These are phyloP conservation scores for Pseudogymnoascus sp. DNA, from an alignment of 2,329 filamentous ascomycete genomes.

Conservation along the genomic window DNA sequence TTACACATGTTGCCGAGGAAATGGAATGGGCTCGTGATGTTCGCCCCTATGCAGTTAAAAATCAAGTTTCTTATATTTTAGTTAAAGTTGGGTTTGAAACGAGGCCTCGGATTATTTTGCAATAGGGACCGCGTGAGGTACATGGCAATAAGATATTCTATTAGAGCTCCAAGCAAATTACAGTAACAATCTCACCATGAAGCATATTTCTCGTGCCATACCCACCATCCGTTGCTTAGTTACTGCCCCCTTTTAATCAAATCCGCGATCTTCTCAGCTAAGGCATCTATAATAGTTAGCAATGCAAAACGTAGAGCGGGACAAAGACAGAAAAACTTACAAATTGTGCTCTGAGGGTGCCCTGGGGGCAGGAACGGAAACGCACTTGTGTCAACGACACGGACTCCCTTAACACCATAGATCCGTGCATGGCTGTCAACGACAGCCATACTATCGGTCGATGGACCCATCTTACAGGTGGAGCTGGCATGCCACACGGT, in stretches of 20 bases:
- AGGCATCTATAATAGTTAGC: constrained; percentile 24
- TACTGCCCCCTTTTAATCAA: constrained; percentile 14
- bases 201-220: too few relatives aligned
- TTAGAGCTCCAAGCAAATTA: too few relatives aligned
- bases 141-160: too few relatives aligned
- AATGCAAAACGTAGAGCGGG: not conserved
- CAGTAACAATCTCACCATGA: too few relatives aligned
- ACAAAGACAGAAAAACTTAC: constrained; percentile 19
- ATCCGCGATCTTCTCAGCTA: constrained; percentile 35
- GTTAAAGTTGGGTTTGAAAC: too few relatives aligned
- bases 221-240: not conserved
- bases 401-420: constrained; percentile 58
- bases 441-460: constrained; percentile 44
- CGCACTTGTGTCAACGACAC: constrained; percentile 74
- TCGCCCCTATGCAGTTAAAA: too few relatives aligned
- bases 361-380: constrained; percentile 59
- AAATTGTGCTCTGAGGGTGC: constrained; percentile 33
- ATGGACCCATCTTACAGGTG: constrained; percentile 24
- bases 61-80: too few relatives aligned
- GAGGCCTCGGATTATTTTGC: too few relatives aligned
- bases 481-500: constrained; percentile 4
- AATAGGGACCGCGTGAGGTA: too few relatives aligned
- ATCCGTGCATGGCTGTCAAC: constrained; percentile 58
- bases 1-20: too few relatives aligned
- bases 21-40: too few relatives aligned